These are phyloP conservation scores for Monosporascus sp. DNA, from an alignment of 2,329 filamentous ascomycete species.

Conservation along the genomic window DNA sequence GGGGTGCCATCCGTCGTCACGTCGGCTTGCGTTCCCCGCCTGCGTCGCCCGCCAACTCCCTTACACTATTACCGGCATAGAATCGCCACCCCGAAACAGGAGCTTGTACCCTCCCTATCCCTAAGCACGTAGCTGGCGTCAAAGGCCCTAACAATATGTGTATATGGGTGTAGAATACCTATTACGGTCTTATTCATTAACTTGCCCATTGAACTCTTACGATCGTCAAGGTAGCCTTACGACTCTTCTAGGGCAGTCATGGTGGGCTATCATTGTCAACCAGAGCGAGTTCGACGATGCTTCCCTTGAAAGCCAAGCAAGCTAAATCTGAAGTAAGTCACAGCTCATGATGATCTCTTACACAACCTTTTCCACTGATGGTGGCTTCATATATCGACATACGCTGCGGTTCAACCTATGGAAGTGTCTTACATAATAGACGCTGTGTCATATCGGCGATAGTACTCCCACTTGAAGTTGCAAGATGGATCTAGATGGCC, in stretches of 20 bases:
- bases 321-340: background rate
- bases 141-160: background rate
- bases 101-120: background rate
- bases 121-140: background rate
- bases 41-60: background rate
- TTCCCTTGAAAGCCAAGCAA: no score
- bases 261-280: no score
- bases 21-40: background rate
- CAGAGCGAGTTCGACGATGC: no score
- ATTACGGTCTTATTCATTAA: background rate
- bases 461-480: background rate
- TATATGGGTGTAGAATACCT: background rate
- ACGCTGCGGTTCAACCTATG: background rate
- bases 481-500: background rate
- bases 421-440: background rate
- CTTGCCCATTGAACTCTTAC: no score
- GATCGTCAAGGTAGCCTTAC: no score
- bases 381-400: background rate
- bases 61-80: background rate
- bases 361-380: background rate
- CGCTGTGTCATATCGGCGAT: background rate
- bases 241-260: no score
- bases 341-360: background rate
- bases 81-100: background rate
- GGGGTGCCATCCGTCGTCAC: background rate